A percentile compares a stretch with the other conserved stretches of the same genome.
These are phyloP conservation scores for Skeletonema costatum DNA, from an alignment of 108 stramenopile genomes.

Conservation along the genomic window DNA sequence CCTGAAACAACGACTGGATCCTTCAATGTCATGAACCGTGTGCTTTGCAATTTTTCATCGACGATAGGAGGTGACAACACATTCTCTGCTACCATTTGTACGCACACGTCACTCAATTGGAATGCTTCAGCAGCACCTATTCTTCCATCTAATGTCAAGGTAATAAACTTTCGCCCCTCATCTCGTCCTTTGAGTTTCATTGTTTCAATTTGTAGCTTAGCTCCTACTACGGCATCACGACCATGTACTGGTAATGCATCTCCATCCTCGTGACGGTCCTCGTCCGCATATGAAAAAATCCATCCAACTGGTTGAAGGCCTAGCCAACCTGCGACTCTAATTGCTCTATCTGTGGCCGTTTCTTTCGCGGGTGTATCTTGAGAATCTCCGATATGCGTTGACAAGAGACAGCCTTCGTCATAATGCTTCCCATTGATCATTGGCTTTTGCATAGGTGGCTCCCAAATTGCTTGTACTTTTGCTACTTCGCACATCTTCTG, in stretches of 20 bases:
- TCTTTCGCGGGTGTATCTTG: slow-evolving; percentile 21
- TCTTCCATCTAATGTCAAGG: slow-evolving; percentile 76
- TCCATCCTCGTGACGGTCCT: slow-evolving; percentile 60
- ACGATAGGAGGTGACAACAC: slow-evolving; percentile 35
- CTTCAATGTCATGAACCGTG: slow-evolving; percentile 50
- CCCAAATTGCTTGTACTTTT: slow-evolving; percentile 87
- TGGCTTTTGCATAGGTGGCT: slow-evolving; percentile 58
- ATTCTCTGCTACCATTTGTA: slow-evolving; percentile 88
- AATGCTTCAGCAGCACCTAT: slow-evolving; percentile 87
- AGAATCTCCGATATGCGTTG: slow-evolving; percentile 14
- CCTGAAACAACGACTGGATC: slow-evolving; percentile 73
- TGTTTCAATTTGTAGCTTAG: slow-evolving; percentile 63
- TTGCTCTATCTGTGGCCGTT: slow-evolving; percentile 39
- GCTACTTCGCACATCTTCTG: slow-evolving; percentile 75
- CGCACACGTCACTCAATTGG: slow-evolving; percentile 80
- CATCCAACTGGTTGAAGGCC: slow-evolving; percentile 79
- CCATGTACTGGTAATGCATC: slow-evolving; percentile 71
- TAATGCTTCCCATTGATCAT: slow-evolving; percentile 34
- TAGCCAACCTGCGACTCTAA: slow-evolving; percentile 60
- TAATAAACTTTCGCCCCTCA: slow-evolving; percentile 72
- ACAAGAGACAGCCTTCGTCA: slow-evolving; percentile 29
- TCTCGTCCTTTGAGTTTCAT: slow-evolving; percentile 59
- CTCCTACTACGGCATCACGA: slow-evolving; percentile 58
- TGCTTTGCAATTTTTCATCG: slow-evolving; percentile 31
- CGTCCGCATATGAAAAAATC: slow-evolving; percentile 80